Evolutionary conservation across 371 early-diverging fungal genomes (phyloP).

Genomic region (Furculomyces boomerangus): DNA sequence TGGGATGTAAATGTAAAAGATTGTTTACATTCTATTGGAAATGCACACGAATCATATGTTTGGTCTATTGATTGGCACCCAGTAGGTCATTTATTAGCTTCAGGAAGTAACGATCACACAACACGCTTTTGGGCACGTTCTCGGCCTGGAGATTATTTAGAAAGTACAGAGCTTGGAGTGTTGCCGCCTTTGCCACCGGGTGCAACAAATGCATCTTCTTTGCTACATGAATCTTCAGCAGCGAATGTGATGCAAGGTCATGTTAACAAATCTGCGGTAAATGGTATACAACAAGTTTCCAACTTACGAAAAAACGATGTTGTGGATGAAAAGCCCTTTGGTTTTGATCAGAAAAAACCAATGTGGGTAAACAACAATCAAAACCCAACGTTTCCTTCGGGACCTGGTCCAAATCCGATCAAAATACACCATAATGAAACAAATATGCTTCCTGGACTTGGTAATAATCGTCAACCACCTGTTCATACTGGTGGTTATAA

Average conservation of each 20-base stretch:
- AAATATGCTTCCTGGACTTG: too few relatives aligned
- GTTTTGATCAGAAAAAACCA: too few relatives aligned
- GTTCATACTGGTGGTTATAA: too few relatives aligned
- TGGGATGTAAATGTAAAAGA: slow-evolving; percentile 69
- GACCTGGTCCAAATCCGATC: too few relatives aligned
- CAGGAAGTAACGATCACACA: slow-evolving; percentile 94
- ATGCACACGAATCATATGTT: slow-evolving; percentile 89
- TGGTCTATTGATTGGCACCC: slow-evolving; percentile 99
- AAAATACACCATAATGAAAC: too few relatives aligned
- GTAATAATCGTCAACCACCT: too few relatives aligned
- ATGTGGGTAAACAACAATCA: too few relatives aligned
- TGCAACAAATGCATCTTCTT: background rate
- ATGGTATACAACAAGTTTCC: background rate
- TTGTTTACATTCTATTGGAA: slow-evolving; percentile 56
- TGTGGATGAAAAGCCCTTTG: too few relatives aligned
- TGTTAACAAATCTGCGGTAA: background rate
- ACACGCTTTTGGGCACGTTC: slow-evolving; percentile 98
- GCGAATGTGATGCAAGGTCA: background rate
- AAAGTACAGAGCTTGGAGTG: background rate
- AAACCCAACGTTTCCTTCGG: too few relatives aligned
- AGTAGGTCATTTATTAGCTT: slow-evolving; percentile 90
- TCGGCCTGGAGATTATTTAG: slow-evolving; percentile 66
- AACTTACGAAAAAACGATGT: background rate
- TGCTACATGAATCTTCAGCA: background rate
- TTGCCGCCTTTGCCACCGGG: background rate